Percentiles rank a stretch among this genome's conserved stretches.
phyloP scores from a whole-genome alignment of 129 eudicot genomes.

The Chrysanthemum seticuspe region DNA sequence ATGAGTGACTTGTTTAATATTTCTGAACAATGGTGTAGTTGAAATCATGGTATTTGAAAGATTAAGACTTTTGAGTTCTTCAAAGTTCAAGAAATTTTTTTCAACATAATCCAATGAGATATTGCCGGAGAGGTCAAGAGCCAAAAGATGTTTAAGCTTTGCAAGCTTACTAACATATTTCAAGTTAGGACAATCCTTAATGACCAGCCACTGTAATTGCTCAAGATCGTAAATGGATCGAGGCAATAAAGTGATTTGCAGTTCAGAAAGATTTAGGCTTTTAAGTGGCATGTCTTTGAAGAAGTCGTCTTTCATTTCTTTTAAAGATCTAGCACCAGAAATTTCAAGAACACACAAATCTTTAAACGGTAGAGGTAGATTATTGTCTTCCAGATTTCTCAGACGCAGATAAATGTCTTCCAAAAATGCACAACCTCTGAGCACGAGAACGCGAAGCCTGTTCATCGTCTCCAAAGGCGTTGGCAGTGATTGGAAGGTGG shows the following conservation, averaged over 20 bases:
- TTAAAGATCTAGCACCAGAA: slow-evolving; percentile 29
- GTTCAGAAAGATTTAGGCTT: slow-evolving; percentile 42
- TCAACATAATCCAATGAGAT: slow-evolving; percentile 24
- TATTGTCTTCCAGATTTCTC: too few relatives aligned
- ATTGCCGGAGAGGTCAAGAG: slow-evolving; percentile 48
- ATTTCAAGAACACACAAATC: slow-evolving; percentile 39
- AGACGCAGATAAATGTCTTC: not conserved
- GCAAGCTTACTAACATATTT: slow-evolving; percentile 26
- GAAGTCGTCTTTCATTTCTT: slow-evolving; percentile 18
- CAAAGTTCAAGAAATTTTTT: slow-evolving; percentile 32
- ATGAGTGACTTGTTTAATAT: slow-evolving; percentile 29
- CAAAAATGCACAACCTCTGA: slow-evolving; percentile 46
- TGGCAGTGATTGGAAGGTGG: slow-evolving; percentile 29
- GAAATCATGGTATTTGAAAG: slow-evolving; percentile 33
- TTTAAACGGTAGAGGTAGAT: not conserved
- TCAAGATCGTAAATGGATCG: slow-evolving; percentile 24
- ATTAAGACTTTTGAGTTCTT: slow-evolving; percentile 38
- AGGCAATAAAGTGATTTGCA: slow-evolving; percentile 28
- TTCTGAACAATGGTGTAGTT: slow-evolving; percentile 29
- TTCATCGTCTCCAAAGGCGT: slow-evolving; percentile 14
- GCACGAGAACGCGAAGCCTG: slow-evolving; percentile 37
- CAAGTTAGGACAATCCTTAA: slow-evolving; percentile 36
- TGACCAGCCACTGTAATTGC: slow-evolving; percentile 38
- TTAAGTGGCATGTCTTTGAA: slow-evolving; percentile 32
- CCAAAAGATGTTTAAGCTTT: slow-evolving; percentile 30